These are phyloP conservation scores for Amborella trichopoda DNA, from an alignment of 164 flowering plant species.

Conservation along the genomic window DNA sequence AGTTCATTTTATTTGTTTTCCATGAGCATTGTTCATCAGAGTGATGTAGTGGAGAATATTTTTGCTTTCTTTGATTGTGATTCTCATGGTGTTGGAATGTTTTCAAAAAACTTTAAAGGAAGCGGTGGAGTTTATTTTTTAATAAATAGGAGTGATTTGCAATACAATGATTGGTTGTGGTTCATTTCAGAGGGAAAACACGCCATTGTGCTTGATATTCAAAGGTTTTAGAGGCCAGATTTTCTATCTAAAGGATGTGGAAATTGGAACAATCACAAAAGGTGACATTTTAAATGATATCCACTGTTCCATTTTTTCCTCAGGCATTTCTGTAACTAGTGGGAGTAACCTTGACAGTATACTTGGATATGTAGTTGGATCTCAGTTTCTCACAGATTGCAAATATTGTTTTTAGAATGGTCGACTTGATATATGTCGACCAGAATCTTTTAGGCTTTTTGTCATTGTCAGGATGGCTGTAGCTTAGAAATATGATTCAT, in stretches of 20 bases:
- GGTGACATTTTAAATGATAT: conserved; percentile 22
- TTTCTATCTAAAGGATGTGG: conserved; percentile 20
- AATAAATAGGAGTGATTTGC: not conserved
- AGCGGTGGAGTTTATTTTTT: not conserved
- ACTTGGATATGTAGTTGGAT: not conserved
- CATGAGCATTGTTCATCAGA: not conserved
- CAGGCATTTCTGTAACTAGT: not conserved
- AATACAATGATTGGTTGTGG: not conserved
- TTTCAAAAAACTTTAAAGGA: not conserved
- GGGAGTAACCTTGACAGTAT: not conserved
- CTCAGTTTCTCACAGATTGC: not conserved
- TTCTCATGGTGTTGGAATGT: too few species aligned
- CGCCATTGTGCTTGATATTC: conserved; percentile 32
- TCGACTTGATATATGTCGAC: not conserved
- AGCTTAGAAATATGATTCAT: too few species aligned
- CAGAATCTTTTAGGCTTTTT: not conserved
- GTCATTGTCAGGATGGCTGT: too few species aligned
- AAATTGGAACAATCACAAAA: conserved; percentile 28
- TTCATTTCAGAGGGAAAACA: conserved; percentile 32
- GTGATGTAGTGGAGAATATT: not conserved
- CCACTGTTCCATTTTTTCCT: not conserved
- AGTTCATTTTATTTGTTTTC: not conserved
- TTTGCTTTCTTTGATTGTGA: not conserved
- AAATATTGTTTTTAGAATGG: not conserved
- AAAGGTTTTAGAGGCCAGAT: conserved; percentile 33